Percentiles rank a stretch among this genome's conserved stretches.
These are phyloP conservation scores for Elaeis guineensis DNA, from an alignment of 176 grass and related monocot genomes.

Conservation along the genomic window DNA sequence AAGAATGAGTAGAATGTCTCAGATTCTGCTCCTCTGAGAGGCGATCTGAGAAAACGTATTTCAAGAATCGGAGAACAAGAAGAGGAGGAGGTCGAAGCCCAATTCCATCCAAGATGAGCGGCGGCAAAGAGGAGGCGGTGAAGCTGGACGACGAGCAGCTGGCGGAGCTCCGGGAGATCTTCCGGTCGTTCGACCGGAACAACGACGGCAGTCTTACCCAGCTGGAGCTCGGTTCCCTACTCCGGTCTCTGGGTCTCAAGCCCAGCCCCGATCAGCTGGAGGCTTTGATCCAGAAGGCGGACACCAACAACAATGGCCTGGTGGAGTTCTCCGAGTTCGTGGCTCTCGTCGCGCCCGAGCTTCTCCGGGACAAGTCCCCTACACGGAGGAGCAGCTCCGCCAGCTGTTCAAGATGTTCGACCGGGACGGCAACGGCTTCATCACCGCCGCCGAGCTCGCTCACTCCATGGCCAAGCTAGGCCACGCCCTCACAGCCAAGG, in stretches of 20 bases:
- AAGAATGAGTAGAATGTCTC: no score
- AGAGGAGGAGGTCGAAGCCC: no score
- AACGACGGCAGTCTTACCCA: constrained; percentile 81
- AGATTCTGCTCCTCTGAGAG: no score
- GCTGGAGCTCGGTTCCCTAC: constrained; percentile 80
- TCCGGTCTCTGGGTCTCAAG: constrained; percentile 70
- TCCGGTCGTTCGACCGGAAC: constrained; percentile 86
- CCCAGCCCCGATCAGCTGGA: constrained; percentile 63
- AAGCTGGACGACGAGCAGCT: constrained; percentile 55
- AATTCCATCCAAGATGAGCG: constrained; percentile 20
- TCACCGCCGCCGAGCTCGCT: constrained; percentile 92
- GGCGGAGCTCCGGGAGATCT: constrained; percentile 73
- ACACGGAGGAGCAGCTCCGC: constrained; percentile 72
- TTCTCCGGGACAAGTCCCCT: constrained; percentile 53
- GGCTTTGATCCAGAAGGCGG: constrained; percentile 55
- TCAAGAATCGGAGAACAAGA: no score
- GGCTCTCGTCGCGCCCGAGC: constrained; percentile 55
- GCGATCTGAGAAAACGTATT: no score
- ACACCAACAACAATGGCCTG: constrained; percentile 80
- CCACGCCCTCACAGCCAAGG: constrained; percentile 66
- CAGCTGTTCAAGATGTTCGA: constrained; percentile 73
- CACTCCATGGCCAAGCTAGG: constrained; percentile 93
- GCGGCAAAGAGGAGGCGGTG: constrained; percentile 1
- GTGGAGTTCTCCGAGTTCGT: constrained; percentile 97
- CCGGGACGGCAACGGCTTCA: constrained; percentile 84